Conservation (phyloP, 768 basidiomycete genomes). For the Kwoniella dejecticola region DNA sequence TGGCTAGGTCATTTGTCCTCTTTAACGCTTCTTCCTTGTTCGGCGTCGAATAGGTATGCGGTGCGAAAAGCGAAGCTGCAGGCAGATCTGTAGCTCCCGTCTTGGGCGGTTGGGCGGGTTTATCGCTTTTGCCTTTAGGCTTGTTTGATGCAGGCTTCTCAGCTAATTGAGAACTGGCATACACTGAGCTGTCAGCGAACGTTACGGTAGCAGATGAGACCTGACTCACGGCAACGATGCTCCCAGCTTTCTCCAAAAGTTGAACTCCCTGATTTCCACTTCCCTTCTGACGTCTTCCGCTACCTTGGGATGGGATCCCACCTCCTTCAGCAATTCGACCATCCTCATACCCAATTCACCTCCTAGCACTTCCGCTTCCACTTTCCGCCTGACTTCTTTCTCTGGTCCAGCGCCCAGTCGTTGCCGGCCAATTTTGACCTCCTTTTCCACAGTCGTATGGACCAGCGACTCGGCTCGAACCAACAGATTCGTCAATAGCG, state of each 20-base stretch:
- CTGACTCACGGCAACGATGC: slow-evolving; percentile 30
- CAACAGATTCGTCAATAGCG: slow-evolving; percentile 72
- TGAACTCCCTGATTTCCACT: slow-evolving; percentile 46
- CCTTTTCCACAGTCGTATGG: slow-evolving; percentile 50
- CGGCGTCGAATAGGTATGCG: slow-evolving; percentile 57
- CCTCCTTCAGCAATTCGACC: slow-evolving; percentile 41
- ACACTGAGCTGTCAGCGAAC: too few species aligned
- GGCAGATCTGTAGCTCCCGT: slow-evolving; percentile 9
- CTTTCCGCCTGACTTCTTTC: slow-evolving; percentile 50
- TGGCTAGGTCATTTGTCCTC: slow-evolving; percentile 71
- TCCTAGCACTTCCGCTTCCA: slow-evolving; percentile 41
- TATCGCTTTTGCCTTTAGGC: not conserved
- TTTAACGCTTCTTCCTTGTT: slow-evolving; percentile 58
- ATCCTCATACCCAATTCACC: slow-evolving; percentile 41
- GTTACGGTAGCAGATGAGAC: too few species aligned
- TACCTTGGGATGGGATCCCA: slow-evolving; percentile 38
- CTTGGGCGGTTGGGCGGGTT: slow-evolving; percentile 53
- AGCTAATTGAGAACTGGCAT: slow-evolving; percentile 3
- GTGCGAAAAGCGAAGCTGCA: slow-evolving; percentile 47
- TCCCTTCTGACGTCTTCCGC: slow-evolving; percentile 39
- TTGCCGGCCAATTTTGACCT: slow-evolving; percentile 75
- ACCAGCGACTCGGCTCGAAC: slow-evolving; percentile 32
- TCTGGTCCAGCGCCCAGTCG: slow-evolving; percentile 63
- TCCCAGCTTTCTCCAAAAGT: slow-evolving; percentile 44
- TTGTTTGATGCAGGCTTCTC: slow-evolving; percentile 4